These are phyloP conservation scores for Phytopythium vexans DNA, from an alignment of 352 stramenopile genomes.

Conservation along the genomic window DNA sequence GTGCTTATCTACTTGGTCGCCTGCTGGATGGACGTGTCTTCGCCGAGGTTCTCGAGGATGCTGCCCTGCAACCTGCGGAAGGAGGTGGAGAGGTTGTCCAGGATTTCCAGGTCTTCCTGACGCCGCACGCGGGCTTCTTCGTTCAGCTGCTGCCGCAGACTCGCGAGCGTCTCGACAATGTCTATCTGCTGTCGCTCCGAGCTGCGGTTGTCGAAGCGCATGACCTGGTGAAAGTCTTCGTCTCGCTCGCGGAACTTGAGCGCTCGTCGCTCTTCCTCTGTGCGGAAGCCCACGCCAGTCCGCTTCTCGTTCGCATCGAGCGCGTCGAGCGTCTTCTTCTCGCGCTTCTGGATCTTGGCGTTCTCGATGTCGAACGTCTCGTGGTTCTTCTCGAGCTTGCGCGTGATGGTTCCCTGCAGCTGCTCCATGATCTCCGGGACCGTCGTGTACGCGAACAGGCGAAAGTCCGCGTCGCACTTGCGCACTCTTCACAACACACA, in stretches of 20 bases:
- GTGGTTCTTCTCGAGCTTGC: conserved; percentile 87
- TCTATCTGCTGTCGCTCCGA: conserved; percentile 42
- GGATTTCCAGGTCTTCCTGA: conserved; percentile 69
- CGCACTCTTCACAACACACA: conserved; percentile 30
- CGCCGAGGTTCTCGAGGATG: conserved; percentile 80
- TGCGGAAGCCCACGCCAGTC: conserved; percentile 55
- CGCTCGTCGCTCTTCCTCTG: conserved; percentile 61
- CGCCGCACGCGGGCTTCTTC: conserved; percentile 48
- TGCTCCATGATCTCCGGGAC: conserved; percentile 89
- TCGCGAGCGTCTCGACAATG: conserved; percentile 49
- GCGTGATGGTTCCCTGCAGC: conserved; percentile 83
- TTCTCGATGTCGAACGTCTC: conserved; percentile 94
- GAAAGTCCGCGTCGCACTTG: conserved; percentile 49
- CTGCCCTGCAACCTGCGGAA: conserved; percentile 78
- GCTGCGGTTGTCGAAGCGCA: conserved; percentile 64
- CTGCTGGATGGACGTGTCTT: conserved; percentile 18
- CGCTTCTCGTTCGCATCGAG: conserved; percentile 66
- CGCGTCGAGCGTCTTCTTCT: conserved; percentile 79
- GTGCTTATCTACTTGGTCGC: conserved; percentile 12
- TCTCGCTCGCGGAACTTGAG: conserved; percentile 58
- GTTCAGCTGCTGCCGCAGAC: conserved; percentile 44
- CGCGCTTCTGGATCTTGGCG: conserved; percentile 89
- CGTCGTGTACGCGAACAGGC: conserved; percentile 74
- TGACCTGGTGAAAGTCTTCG: conserved; percentile 62
- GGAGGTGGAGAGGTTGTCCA: conserved; percentile 76